A percentile compares a stretch with the other conserved stretches of the same genome.
phyloP scores from a whole-genome alignment of 345 rosid genomes.

The Angophora floribunda region DNA sequence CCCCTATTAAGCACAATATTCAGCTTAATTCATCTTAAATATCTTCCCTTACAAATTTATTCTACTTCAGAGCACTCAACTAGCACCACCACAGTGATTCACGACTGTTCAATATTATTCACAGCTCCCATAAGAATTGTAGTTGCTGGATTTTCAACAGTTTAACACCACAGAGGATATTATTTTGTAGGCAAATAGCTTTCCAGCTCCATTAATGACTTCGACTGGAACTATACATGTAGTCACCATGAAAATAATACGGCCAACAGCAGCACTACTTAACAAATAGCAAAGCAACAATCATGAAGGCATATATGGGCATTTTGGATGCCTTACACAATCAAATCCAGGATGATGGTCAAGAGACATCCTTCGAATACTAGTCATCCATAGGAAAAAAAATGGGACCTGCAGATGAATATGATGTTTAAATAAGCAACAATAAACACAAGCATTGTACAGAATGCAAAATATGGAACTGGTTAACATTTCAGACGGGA shows the following conservation, averaged over 20 bases:
- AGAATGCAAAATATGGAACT: neutral
- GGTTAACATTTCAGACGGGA: neutral
- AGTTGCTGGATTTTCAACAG: neutral
- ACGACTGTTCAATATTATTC: neutral
- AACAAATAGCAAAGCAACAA: neutral
- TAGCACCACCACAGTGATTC: neutral
- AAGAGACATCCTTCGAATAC: slow-evolving; percentile 71
- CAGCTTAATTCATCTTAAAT: neutral
- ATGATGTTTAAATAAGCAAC: neutral
- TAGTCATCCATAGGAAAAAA: slow-evolving; percentile 74
- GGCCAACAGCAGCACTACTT: neutral
- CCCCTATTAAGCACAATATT: neutral
- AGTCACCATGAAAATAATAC: neutral
- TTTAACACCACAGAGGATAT: neutral
- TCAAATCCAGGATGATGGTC: slow-evolving; percentile 87
- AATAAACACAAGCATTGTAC: neutral
- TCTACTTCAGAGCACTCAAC: neutral
- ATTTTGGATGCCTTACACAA: slow-evolving; percentile 31
- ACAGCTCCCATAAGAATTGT: neutral
- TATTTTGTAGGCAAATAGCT: neutral
- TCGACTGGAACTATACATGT: neutral
- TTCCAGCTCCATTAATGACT: neutral
- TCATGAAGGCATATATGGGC: neutral
- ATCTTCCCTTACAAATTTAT: neutral
- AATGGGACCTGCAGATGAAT: slow-evolving; percentile 55